These are phyloP conservation scores for Suhomyces anneliseae DNA, from an alignment of 1,139 yeast genomes.

Conservation along the genomic window DNA sequence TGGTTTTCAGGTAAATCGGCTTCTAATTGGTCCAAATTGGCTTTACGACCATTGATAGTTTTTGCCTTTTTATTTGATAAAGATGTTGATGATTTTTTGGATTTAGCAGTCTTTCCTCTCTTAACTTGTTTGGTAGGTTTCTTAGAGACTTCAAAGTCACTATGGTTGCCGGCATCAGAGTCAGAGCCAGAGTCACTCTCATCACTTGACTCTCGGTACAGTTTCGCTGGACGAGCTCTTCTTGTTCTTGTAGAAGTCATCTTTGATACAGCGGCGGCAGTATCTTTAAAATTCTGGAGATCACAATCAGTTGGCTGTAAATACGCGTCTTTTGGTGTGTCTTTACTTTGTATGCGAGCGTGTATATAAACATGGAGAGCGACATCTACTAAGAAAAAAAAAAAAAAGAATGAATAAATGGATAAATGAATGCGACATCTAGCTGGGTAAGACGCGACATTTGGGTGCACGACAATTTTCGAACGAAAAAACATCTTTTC, in stretches of 20 bases:
- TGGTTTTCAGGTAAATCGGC: slow-evolving; percentile 35
- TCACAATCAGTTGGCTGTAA: background rate
- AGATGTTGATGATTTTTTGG: slow-evolving; percentile 1
- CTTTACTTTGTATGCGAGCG: background rate
- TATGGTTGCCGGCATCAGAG: slow-evolving; percentile 8
- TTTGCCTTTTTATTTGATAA: slow-evolving; percentile 3
- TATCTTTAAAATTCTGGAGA: background rate
- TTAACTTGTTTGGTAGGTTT: background rate
- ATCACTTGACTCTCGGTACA: slow-evolving; percentile 7
- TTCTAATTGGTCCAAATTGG: slow-evolving; percentile 16
- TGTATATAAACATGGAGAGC: too few relatives aligned
- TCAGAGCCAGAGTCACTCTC: slow-evolving; percentile 10
- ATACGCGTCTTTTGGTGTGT: slow-evolving; percentile 9
- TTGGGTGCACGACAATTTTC: background rate
- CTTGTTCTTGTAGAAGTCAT: slow-evolving; percentile 9
- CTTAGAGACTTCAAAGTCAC: slow-evolving; percentile 8
- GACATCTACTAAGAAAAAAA: too few relatives aligned
- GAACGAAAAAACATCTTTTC: slow-evolving; percentile 8
- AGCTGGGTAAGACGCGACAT: background rate
- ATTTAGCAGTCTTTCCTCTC: slow-evolving; percentile 4
- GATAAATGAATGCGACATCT: too few relatives aligned
- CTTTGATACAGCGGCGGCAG: background rate
- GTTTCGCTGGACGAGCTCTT: slow-evolving; percentile 8
- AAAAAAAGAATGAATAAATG: too few relatives aligned
- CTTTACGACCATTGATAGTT: slow-evolving; percentile 1